Percentiles rank a stretch among this genome's conserved stretches.
Conservation (phyloP, 2,329 filamentous ascomycete species). For the Scopulariopsis brevicaulis region DNA sequence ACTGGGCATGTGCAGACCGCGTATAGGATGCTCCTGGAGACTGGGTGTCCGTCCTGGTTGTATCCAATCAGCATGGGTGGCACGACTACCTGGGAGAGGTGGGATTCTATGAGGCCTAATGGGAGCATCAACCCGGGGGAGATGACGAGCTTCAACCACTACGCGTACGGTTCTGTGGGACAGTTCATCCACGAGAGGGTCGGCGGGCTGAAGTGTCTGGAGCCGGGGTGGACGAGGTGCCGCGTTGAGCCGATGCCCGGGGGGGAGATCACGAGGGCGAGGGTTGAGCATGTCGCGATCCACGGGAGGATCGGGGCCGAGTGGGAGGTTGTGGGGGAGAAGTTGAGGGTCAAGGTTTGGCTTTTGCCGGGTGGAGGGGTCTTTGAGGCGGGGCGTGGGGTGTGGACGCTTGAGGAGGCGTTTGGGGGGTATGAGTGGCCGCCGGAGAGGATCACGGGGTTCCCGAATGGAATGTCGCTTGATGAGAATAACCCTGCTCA, state of each 20-base stretch:
- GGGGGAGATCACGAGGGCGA: neutral
- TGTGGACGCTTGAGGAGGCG: neutral
- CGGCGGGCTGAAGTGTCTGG: neutral
- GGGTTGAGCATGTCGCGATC: neutral
- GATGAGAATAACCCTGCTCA: neutral
- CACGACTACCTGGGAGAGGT: conserved; percentile 39
- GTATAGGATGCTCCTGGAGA: conserved; percentile 36
- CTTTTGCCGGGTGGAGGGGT: neutral
- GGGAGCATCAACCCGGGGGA: conserved; percentile 29
- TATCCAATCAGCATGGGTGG: conserved; percentile 31
- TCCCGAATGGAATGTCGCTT: neutral
- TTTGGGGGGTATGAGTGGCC: neutral
- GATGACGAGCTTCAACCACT: conserved; percentile 41
- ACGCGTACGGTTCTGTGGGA: conserved; percentile 25
- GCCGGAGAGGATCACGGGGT: neutral
- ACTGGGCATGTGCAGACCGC: conserved; percentile 18
- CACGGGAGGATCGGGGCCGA: neutral
- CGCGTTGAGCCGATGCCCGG: neutral
- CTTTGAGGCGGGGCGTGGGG: neutral
- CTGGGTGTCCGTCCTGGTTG: conserved; percentile 31
- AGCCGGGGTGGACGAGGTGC: neutral
- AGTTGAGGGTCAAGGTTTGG: neutral
- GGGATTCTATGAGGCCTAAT: conserved; percentile 32
- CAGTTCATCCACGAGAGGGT: neutral
- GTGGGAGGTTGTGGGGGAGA: neutral